Conservation (phyloP, 1,284 basidiomycete genomes). For the Austropuccinia psidii region DNA sequence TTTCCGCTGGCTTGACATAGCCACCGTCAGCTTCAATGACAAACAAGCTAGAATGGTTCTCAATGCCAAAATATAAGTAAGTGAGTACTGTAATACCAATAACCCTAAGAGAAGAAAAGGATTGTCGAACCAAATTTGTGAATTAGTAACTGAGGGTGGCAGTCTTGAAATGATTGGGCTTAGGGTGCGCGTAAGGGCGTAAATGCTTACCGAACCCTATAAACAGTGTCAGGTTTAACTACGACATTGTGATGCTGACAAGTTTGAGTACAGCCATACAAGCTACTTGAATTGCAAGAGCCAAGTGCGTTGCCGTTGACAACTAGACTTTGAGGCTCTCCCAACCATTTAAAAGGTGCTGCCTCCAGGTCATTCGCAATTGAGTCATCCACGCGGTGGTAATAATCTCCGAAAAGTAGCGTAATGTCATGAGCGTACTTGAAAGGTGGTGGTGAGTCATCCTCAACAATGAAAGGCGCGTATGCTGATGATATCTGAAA, state of each 20-base stretch:
- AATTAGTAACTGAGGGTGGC: background rate
- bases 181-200: background rate
- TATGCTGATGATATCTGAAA: conserved; percentile 41
- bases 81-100: conserved; percentile 26
- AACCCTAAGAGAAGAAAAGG: background rate
- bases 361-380: conserved; percentile 37
- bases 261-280: conserved; percentile 39
- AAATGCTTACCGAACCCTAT: conserved; percentile 17
- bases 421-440: conserved; percentile 39
- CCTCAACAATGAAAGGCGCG: conserved; percentile 41
- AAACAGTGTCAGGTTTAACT: conserved; percentile 16
- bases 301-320: conserved; percentile 40
- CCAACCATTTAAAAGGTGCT: conserved; percentile 43
- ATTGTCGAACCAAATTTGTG: background rate
- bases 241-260: conserved; percentile 38
- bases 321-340: conserved; percentile 39
- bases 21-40: conserved; percentile 43
- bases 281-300: conserved; percentile 39
- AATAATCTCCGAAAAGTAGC: conserved; percentile 41
- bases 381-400: conserved; percentile 21
- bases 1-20: conserved; percentile 38
- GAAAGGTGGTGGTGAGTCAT: conserved; percentile 23
- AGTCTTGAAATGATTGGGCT: conserved; percentile 36
- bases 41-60: conserved; percentile 26
- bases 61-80: conserved; percentile 23